phyloP scores from a whole-genome alignment of 1,139 yeast genomes.

The Saccharomycopsis phalli region DNA sequence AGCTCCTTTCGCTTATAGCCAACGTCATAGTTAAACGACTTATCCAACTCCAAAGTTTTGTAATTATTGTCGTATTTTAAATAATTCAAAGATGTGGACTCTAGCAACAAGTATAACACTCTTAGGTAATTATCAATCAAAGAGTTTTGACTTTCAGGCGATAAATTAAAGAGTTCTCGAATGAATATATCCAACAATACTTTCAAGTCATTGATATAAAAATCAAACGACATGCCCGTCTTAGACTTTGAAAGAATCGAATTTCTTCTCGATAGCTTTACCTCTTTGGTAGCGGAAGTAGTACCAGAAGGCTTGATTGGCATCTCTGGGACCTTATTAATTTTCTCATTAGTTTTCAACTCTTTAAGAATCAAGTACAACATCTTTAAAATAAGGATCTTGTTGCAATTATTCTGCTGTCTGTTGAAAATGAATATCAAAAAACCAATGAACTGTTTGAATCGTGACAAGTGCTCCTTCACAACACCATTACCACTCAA shows the following conservation, averaged over 20 bases:
- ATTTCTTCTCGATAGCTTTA: conserved; percentile 2
- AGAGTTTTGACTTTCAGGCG: conserved; percentile 31
- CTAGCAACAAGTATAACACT: conserved; percentile 40
- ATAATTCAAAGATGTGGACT: conserved; percentile 15
- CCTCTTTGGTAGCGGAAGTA: neutral
- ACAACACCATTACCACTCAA: neutral
- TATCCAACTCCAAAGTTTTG: conserved; percentile 6
- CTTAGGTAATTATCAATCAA: conserved; percentile 43
- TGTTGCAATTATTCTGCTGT: conserved; percentile 42
- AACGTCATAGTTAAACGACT: conserved; percentile 5
- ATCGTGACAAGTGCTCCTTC: conserved; percentile 16
- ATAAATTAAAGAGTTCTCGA: conserved; percentile 42
- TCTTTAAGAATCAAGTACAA: conserved; percentile 42
- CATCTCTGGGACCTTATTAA: neutral
- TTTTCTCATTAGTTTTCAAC: conserved; percentile 2
- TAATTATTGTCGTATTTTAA: conserved; percentile 9
- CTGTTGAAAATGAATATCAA: conserved; percentile 40
- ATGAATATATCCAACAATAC: conserved; percentile 49
- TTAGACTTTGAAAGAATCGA: conserved; percentile 4
- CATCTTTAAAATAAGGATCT: conserved; percentile 46
- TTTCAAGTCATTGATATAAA: conserved; percentile 48
- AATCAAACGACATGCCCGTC: conserved; percentile 37
- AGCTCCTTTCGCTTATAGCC: conserved; percentile 19
- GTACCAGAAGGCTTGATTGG: too few relatives aligned
- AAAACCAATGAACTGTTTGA: conserved; percentile 26